A percentile compares a stretch with the other conserved stretches of the same genome.
These are phyloP conservation scores for Nicotiana otophora DNA, from an alignment of 257 asterid genomes.

Conservation along the genomic window DNA sequence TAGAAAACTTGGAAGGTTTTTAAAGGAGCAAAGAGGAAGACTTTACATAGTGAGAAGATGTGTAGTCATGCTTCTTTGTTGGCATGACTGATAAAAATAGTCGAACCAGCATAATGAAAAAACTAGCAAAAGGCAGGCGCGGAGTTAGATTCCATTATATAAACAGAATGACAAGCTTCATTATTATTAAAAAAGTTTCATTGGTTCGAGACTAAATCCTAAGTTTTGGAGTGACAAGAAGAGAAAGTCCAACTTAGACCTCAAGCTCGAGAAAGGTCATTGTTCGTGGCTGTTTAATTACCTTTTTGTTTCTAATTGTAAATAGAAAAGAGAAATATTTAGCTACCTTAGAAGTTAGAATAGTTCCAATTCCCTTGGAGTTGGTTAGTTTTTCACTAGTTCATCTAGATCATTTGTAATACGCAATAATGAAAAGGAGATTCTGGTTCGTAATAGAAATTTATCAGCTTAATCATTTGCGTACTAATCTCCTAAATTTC, in stretches of 20 bases:
- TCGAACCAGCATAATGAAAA: not conserved
- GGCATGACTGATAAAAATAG: constrained; percentile 33
- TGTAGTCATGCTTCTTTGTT: constrained; percentile 77
- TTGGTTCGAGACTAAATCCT: not conserved
- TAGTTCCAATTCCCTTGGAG: not conserved
- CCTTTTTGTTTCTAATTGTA: not conserved
- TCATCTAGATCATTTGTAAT: not conserved
- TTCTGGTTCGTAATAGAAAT: not conserved
- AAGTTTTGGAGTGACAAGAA: not conserved
- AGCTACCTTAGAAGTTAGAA: not conserved
- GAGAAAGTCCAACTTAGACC: not conserved
- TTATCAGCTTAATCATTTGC: not conserved
- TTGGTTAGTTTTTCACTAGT: not conserved
- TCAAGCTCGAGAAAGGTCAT: not conserved
- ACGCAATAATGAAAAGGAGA: not conserved
- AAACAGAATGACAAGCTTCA: not conserved
- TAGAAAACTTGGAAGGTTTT: constrained; percentile 38
- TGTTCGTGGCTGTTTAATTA: not conserved
- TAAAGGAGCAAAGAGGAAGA: constrained; percentile 57
- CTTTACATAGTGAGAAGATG: constrained; percentile 60
- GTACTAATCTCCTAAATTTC: not conserved
- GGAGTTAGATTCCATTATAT: not conserved
- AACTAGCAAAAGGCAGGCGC: not conserved
- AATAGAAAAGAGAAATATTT: not conserved
- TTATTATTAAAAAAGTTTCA: not conserved